phyloP scores from a whole-genome alignment of 305 asterid species.

The Euphrasia arctica region DNA sequence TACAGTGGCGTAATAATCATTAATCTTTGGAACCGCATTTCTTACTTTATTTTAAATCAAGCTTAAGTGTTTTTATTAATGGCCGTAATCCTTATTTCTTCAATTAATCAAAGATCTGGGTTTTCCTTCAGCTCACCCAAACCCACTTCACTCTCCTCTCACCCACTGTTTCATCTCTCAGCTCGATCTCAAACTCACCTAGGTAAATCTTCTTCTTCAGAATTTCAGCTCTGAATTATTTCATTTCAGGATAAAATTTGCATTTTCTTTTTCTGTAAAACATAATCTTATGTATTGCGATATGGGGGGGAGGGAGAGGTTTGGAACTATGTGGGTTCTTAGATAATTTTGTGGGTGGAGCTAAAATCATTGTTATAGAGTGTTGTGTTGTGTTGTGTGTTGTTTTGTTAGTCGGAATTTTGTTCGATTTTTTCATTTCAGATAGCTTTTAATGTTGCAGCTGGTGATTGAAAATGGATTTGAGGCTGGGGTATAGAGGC shows the following conservation, averaged over 20 bases:
- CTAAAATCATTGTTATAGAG: neutral
- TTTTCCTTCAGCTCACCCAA: neutral
- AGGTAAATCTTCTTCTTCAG: slow-evolving; percentile 26
- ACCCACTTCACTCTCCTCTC: slow-evolving; percentile 5
- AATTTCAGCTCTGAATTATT: slow-evolving; percentile 23
- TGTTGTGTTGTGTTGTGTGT: slow-evolving; percentile 1
- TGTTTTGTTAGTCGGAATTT: neutral
- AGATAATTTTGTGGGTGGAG: slow-evolving; percentile 9
- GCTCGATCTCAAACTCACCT: slow-evolving; percentile 33
- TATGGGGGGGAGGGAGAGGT: neutral
- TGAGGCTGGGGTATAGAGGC: slow-evolving; percentile 27
- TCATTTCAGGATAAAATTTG: slow-evolving; percentile 2
- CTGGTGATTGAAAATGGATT: slow-evolving; percentile 29
- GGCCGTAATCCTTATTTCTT: neutral
- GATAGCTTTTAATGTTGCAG: slow-evolving; percentile 16
- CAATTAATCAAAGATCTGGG: slow-evolving; percentile 10
- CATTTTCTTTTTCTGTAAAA: neutral
- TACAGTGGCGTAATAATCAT: slow-evolving; percentile 9
- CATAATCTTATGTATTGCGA: neutral
- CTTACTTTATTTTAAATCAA: slow-evolving; percentile 11
- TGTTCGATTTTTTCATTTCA: neutral
- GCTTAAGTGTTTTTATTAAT: neutral
- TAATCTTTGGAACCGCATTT: slow-evolving; percentile 2
- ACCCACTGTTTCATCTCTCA: slow-evolving; percentile 23
- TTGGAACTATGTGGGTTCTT: slow-evolving; percentile 11